A percentile compares a stretch with the other conserved stretches of the same genome.
Evolutionary conservation across 768 basidiomycete species (phyloP).

Genomic region (Pleurotus cornucopiae): DNA sequence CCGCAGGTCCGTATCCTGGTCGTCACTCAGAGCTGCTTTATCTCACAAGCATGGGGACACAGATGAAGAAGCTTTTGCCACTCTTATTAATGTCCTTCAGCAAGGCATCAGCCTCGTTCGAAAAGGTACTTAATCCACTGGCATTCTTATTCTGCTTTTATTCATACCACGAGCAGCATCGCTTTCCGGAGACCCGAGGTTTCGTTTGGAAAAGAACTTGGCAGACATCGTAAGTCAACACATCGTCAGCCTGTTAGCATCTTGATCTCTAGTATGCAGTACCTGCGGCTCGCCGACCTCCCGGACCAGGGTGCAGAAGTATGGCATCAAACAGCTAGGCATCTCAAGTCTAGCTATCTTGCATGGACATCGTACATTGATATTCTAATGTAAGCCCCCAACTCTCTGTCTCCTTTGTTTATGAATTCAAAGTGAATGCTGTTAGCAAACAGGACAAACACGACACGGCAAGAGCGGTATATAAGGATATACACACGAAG

Average conservation of each 20-base stretch:
- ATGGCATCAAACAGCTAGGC: conserved; percentile 64
- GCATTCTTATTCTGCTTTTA: neutral
- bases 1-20: conserved; percentile 29
- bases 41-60: neutral
- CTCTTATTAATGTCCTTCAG: conserved; percentile 54
- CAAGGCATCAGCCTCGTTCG: conserved; percentile 60
- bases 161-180: conserved; percentile 37
- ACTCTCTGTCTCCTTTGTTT: conserved; percentile 7
- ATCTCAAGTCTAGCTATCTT: conserved; percentile 67
- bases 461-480: conserved; percentile 62
- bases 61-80: conserved; percentile 48
- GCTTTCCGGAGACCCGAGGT: conserved; percentile 65
- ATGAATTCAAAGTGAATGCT: conserved; percentile 3
- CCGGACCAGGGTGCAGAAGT: conserved; percentile 53
- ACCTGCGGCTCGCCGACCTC: conserved; percentile 39
- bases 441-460: conserved; percentile 48
- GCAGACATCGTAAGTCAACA: conserved; percentile 59
- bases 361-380: conserved; percentile 77
- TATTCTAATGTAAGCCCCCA: conserved; percentile 55
- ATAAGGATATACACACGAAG: conserved; percentile 61
- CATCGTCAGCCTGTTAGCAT: no score
- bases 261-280: conserved; percentile 27
- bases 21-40: conserved; percentile 1
- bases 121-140: conserved; percentile 36
- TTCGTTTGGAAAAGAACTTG: conserved; percentile 82